These are phyloP conservation scores for Kluyveromyces aestuarii DNA, from an alignment of 805 yeast species.

Conservation along the genomic window DNA sequence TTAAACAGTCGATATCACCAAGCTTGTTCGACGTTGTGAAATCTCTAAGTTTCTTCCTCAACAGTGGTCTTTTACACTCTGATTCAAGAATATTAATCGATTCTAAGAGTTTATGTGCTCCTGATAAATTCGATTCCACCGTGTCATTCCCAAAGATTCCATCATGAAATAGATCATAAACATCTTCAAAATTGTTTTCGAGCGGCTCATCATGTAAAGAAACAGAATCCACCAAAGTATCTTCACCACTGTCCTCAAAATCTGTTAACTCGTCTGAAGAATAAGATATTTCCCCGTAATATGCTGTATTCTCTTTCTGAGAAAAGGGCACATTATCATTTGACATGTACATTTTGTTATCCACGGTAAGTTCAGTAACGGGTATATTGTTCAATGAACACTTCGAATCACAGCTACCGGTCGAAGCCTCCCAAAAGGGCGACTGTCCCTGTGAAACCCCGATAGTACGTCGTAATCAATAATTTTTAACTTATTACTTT, in stretches of 20 bases:
- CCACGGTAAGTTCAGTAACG: background rate
- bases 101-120: constrained; percentile 1
- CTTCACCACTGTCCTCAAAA: background rate
- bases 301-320: background rate
- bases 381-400: background rate
- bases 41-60: background rate
- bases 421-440: background rate
- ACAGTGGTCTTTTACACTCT: background rate
- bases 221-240: background rate
- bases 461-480: background rate
- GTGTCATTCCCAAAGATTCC: background rate
- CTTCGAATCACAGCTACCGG: background rate
- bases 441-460: constrained; percentile 1
- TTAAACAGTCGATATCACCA: constrained; percentile 1
- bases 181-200: background rate
- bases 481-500: background rate
- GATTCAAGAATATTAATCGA: background rate
- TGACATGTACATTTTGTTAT: background rate
- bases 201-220: background rate
- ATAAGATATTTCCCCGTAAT: background rate
- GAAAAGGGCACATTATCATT: background rate
- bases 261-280: background rate
- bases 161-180: constrained; percentile 1
- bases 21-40: background rate
- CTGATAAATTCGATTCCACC: background rate